A percentile compares a stretch with the other conserved stretches of the same genome.
Evolutionary conservation across 192 early-diverging fungal species (phyloP).

Genomic region (Linnemannia elongata): DNA sequence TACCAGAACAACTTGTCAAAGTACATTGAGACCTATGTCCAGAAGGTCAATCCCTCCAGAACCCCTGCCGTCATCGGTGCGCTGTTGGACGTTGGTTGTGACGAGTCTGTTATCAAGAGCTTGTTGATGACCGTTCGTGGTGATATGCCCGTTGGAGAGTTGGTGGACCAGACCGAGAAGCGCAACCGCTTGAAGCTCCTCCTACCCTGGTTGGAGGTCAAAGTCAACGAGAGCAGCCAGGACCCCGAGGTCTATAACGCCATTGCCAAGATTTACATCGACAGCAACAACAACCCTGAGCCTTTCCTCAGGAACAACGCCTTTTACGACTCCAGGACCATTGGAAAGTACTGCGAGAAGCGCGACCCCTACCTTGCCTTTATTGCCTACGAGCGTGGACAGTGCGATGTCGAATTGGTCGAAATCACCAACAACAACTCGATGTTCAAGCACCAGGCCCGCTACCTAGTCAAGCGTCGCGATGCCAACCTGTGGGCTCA

Average conservation of each 20-base stretch:
- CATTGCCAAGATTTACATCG: slow-evolving; percentile 99
- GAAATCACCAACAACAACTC: slow-evolving; percentile 97
- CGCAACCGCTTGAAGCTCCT: slow-evolving; percentile 97
- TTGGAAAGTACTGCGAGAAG: slow-evolving; percentile 99
- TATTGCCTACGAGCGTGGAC: slow-evolving; percentile 94
- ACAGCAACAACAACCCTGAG: slow-evolving; percentile 99
- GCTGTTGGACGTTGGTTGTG: slow-evolving; percentile 98
- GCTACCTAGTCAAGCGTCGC: slow-evolving; percentile 93
- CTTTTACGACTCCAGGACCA: slow-evolving; percentile 76
- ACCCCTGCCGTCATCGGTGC: slow-evolving; percentile 96
- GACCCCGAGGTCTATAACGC: slow-evolving; percentile 97
- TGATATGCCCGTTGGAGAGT: slow-evolving; percentile 84
- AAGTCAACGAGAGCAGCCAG: slow-evolving; percentile 87
- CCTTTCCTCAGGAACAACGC: slow-evolving; percentile 91
- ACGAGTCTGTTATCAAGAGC: slow-evolving; percentile 93
- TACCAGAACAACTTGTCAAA: slow-evolving; percentile 95
- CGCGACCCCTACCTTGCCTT: slow-evolving; percentile 97
- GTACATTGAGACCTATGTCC: slow-evolving; percentile 99
- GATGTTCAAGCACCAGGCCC: slow-evolving; percentile 99
- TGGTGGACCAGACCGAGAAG: slow-evolving; percentile 95
- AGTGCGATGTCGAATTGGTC: slow-evolving; percentile 95
- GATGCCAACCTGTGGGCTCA: slow-evolving; percentile 88
- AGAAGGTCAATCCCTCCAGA: slow-evolving; percentile 95
- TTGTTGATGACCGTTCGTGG: slow-evolving; percentile 88
- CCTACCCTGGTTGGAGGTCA: slow-evolving; percentile 93